Base-by-base conservation (phyloP, 345 rosid species). In the Citrus cavaleriei region DNA sequence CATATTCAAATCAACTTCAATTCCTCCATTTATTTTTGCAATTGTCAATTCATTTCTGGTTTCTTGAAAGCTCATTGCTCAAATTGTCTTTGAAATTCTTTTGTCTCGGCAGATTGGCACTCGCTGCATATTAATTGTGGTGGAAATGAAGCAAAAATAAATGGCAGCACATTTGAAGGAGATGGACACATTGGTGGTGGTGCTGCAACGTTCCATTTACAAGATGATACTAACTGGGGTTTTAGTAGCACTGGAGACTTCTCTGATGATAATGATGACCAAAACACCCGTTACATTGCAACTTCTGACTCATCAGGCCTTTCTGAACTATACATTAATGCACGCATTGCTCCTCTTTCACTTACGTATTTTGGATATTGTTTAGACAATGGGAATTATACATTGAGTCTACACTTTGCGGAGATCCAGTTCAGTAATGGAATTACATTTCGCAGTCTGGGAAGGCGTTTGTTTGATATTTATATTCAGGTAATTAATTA, bases 311-410 rank as follows among this genome's bases (percentile, higher is more conserved):
- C 86, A n/a, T 72, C 90, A 60, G 72, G 84, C 82, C 21, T 88
- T 3, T 77, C 94, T 46, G 88, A 79, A 1, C 68, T 90, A 28
- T 89, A 87, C 81, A 65, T 19, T 68, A 81, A 88, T 70, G 89
- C 92, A 27, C 88, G 94, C 25, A 81, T 75, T 64, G 78, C 93
- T 82, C 91, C 97, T 2, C 64, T 88, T 60, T 85, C 94, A 24
- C 93, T 90, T 64, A 91, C 93, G 24, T 92, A 92, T 83, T 91
- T 86, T 83, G 91, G 89, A 74, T 86, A 87, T 76, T 92, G 95
- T 84, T 81, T 91, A 59, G 84, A 81, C 82, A 92, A 91, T 69
- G 91, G 95, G 64, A 84, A 70, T 55, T 92, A 89, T 83, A 83
- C 78, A 3, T 80, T 89, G 35, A 83, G 63, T 74, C 87, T 92